Evolutionary conservation across 345 rosid species (phyloP), one percentile per base, ranked within the genome.

Genomic region (Garcia nutans): DNA sequence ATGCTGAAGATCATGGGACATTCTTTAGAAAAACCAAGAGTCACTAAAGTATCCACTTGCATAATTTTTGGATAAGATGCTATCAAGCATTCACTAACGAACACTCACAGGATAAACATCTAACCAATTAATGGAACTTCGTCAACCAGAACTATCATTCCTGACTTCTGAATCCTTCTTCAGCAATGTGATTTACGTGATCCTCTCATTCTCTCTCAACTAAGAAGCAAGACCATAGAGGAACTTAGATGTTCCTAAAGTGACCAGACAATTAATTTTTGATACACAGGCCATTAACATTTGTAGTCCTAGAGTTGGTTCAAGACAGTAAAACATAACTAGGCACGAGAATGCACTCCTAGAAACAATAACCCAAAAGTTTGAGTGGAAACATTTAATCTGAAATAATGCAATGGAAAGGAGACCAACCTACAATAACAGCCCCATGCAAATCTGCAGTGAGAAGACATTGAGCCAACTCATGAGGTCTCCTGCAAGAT

Each of bases 361-460:
- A 33, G 19, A 19, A 58, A 59, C 65, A 68, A n/a, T 13, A 1
- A 33, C 58, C 59, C 31, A 22, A 68, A 24, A 33, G 23, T 9
- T 20, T 17, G 22, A 66, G 49, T 68, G 1, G 1, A 42, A 6
- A 19, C 8, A 47, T 19, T 52, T 28, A 31, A 22, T 52, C 45
- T 12, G 23, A 26, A 61, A 10, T 16, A 63, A 17, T 23, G 28
- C 63, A 5, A n/a, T 2, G 24, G 58, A 26, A 67, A 37, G n/a
- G 45, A 63, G 28, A 5, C 37, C 44, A 1, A 80, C 83, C 80
- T 60, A 42, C 24, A 65, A 76, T 62, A 54, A 72, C 56, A 56
- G 83, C 80, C 24, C 83, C 80, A n/a, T 80, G 83, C n/a, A 76
- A 77, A 73, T 80, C 83, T 54, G 77, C 83, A 50, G 59, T 55